Evolutionary conservation across 2,329 filamentous ascomycete genomes (phyloP), one percentile per base, ranked within the genome.

Genomic region (Colletotrichum theobromicola): DNA sequence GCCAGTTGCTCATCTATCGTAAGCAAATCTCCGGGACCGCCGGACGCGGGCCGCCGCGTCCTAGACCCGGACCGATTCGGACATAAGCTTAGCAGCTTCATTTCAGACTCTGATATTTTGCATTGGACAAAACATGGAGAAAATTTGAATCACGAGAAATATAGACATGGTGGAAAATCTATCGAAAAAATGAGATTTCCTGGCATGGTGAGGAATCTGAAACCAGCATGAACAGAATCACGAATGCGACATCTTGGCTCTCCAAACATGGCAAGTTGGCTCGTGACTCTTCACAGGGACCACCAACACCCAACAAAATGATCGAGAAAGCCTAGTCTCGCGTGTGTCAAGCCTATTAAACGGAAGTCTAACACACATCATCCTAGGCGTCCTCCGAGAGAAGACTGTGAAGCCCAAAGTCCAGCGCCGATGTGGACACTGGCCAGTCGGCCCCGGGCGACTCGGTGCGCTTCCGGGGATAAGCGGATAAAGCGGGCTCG

Each of bases 401-500:
- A 57, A 57, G 21, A 57, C 4, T 28, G 21, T 18, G 15, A 28
- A 57, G 13, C 26, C 21, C 53, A 24, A 57, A 57, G 26, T 28
- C 57, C 16, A 61, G 21, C 67, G 13, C 71, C 71, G 71, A 65
- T 30, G 67, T 58, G 61, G 72, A 32, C 67, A 50, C 61, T 46
- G 50, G 37, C 55, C 42, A 34, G 57, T 65, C 72, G 28, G 72
- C 68, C 30, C 55, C 68, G 62, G 72, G 67, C 15, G 24, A 34
- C 34, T 24, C 37, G 53, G 67, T 37, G 67, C 53, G 71, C 61
- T 50, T 35, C 72, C 68, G 72, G 72, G 55, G 68, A 72, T 72
- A 74, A 72, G 72, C 71, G 67, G 67, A 66, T 62, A 35, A 32
- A 65, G 42, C 42, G 67, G 67, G 62, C 71, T 28, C 28, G 42